Evolutionary conservation across 257 asterid species (phyloP).

Genomic region (Salvia hispanica): DNA sequence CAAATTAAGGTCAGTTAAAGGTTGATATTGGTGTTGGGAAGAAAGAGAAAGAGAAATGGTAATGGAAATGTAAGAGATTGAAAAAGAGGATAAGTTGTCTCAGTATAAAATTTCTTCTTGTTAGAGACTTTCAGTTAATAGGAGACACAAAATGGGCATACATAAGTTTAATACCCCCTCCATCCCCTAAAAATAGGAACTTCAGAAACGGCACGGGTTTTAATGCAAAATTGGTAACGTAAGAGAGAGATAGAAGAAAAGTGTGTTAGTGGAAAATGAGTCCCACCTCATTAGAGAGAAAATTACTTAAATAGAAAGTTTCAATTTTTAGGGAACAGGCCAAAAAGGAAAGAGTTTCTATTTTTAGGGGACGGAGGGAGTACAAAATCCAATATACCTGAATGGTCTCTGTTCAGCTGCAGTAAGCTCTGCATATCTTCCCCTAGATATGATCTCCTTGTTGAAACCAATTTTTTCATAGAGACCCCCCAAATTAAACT

Average conservation of each 20-base stretch:
- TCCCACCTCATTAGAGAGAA: too few relatives aligned
- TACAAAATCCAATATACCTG: conserved; percentile 48
- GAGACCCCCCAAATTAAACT: conserved; percentile 77
- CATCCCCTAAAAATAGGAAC: too few relatives aligned
- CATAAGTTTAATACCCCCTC: background rate
- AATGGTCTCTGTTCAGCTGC: conserved; percentile 95
- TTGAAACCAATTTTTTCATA: conserved; percentile 91
- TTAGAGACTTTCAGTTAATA: conserved; percentile 1
- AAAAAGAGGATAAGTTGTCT: conserved; percentile 3
- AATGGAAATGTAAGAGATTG: background rate
- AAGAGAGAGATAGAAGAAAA: too few relatives aligned
- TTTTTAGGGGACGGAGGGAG: background rate
- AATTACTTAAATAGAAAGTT: too few relatives aligned
- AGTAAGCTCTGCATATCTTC: conserved; percentile 84
- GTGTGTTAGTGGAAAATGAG: too few relatives aligned
- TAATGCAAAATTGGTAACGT: too few relatives aligned
- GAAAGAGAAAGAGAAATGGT: conserved; percentile 11
- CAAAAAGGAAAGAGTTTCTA: too few relatives aligned
- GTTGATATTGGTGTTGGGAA: conserved; percentile 1
- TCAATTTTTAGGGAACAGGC: too few relatives aligned
- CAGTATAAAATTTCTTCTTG: background rate
- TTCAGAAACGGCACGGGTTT: too few relatives aligned
- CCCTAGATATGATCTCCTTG: conserved; percentile 89
- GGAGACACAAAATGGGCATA: conserved; percentile 5
- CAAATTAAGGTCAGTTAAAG: background rate